These are phyloP conservation scores for Candida maris DNA, from an alignment of 805 yeast species.

Conservation along the genomic window DNA sequence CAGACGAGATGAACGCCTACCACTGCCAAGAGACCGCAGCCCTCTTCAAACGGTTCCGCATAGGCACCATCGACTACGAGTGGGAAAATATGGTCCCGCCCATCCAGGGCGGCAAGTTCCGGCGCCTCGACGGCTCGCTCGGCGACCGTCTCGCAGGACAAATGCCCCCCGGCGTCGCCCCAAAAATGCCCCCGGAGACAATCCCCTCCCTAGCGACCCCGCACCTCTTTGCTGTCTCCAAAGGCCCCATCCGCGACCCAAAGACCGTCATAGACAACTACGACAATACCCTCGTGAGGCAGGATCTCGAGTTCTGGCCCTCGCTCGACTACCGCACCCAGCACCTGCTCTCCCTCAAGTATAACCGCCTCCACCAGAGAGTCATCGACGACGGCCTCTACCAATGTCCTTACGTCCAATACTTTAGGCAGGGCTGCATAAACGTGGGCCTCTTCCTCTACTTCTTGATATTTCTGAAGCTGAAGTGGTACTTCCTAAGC, in stretches of 20 bases:
- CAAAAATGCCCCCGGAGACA: constrained; percentile 7
- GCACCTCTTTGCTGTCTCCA: constrained; percentile 33
- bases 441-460: constrained; percentile 51
- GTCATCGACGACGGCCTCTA: constrained; percentile 60
- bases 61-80: constrained; percentile 59
- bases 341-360: constrained; percentile 48
- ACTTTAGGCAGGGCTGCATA: constrained; percentile 64
- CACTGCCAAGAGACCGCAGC: constrained; percentile 58
- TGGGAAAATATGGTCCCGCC: constrained; percentile 86
- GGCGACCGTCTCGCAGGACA: constrained; percentile 35
- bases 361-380: constrained; percentile 54
- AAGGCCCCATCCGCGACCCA: constrained; percentile 49
- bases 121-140: constrained; percentile 21
- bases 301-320: constrained; percentile 60
- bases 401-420: constrained; percentile 69
- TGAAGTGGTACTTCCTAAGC: constrained; percentile 45
- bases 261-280: constrained; percentile 48
- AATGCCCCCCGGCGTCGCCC: constrained; percentile 21
- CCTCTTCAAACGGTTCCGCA: constrained; percentile 51
- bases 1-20: constrained; percentile 86
- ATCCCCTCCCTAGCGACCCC: constrained; percentile 38
- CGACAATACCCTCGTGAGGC: constrained; percentile 51
- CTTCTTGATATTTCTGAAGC: constrained; percentile 46
- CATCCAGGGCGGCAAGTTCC: constrained; percentile 71
- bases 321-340: constrained; percentile 68